Percentiles rank a stretch among this genome's conserved stretches.
Evolutionary conservation across 768 basidiomycete genomes (phyloP).

Genomic region (Psilocybe cyanescens): DNA sequence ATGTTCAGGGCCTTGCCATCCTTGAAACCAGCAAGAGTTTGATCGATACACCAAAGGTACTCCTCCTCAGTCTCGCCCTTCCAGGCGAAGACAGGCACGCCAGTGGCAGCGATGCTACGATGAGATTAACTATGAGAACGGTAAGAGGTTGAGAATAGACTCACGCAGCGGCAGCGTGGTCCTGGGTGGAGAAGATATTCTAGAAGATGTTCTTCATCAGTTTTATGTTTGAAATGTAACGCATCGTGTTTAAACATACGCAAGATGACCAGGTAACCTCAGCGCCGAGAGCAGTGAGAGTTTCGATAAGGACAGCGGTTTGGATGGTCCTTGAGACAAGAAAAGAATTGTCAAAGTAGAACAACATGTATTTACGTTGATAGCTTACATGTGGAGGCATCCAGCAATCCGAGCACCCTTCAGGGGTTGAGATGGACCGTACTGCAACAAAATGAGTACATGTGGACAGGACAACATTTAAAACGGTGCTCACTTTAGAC

Average conservation of each 20-base stretch:
- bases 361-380: slow-evolving; percentile 1
- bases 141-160: slow-evolving; percentile 29
- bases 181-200: slow-evolving; percentile 99
- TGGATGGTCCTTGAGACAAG: slow-evolving; percentile 83
- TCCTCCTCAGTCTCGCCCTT: slow-evolving; percentile 99
- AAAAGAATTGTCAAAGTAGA: slow-evolving; percentile 10
- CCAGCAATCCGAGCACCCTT: slow-evolving; percentile 96
- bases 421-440: slow-evolving; percentile 81
- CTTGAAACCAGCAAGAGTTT: slow-evolving; percentile 88
- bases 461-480: slow-evolving; percentile 16
- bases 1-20: slow-evolving; percentile 88
- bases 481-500: slow-evolving; percentile 60
- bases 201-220: slow-evolving; percentile 28
- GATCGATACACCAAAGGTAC: slow-evolving; percentile 97
- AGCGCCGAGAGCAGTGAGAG: slow-evolving; percentile 91
- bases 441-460: slow-evolving; percentile 46
- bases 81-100: slow-evolving; percentile 99
- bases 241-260: slow-evolving; percentile 47
- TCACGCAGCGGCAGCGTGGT: slow-evolving; percentile 97
- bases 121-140: background rate
- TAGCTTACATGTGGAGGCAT: slow-evolving; percentile 91
- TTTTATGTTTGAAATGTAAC: background rate
- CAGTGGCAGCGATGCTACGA: slow-evolving; percentile 91
- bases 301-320: slow-evolving; percentile 98
- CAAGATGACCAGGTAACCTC: slow-evolving; percentile 99